Base-by-base conservation (phyloP, 1,284 basidiomycete genomes). In the Stygiomarasmius scandens region DNA sequence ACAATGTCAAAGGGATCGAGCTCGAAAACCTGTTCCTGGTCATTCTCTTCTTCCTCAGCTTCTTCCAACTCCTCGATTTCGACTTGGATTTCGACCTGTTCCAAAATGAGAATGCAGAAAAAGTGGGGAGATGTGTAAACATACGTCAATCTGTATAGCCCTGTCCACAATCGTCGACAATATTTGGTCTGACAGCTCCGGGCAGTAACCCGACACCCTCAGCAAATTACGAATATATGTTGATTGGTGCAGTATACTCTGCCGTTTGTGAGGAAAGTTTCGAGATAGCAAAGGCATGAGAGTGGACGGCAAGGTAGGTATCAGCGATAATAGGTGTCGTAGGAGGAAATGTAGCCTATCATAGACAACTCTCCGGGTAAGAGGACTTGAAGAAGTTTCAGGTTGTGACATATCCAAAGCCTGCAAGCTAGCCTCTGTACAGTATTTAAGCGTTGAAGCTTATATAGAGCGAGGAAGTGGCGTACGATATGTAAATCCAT, bases 171-270 rank as follows among this genome's bases (percentile, higher is more conserved):
- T 91, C 0, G 90, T 86, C 1, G 87, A 86, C 54, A 98, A 78
- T 41, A 98, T 89, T 59, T 89, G 87, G 64, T 96, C 93, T 0
- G 88, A 82, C 6, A 99, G 77, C 69, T 96, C 95, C 0, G 93
- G 89, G 67, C 95, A 98, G 73, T 98, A 99, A 38, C 87, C 85
- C 5, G 90, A 91, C 38, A 99, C 76, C 48, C 86, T 84, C 24
- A 98, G 81, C 23, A 96, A 75, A 71, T 99, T 99, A 57, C 93
- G 87, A 61, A 98, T 92, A 71, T 96, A 99, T 0, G 95, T 93
- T 19, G 92, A 85, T 70, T 98, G 96, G 0, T 86, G 79, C 1
- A 85, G 77, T 61, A 90, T 87, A 44, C 83, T 84, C 66, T 97
- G 95, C 50, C 96, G 86, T 71, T 98, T 98, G 70, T 97, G 93